Evolutionary conservation across 306 rosid genomes (phyloP).

Genomic region (Erythrophleum fordii): DNA sequence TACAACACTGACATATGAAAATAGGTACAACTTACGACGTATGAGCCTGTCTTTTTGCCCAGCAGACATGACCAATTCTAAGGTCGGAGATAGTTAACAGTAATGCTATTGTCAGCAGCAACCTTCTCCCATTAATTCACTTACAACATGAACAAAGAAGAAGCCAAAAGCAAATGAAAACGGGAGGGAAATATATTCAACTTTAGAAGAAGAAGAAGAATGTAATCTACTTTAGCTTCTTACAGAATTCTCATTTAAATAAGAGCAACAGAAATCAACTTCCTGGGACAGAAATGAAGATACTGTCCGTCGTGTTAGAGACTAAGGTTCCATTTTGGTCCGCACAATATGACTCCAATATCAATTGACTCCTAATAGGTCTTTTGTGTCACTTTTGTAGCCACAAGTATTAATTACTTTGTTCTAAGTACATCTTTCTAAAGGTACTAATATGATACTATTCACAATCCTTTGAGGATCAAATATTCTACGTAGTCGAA

Average conservation of each 20-base stretch:
- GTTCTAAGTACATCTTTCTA: background rate
- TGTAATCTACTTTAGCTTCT: constrained; percentile 11
- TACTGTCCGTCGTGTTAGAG: background rate
- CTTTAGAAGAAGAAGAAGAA: constrained; percentile 23
- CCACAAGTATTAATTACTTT: too few species aligned
- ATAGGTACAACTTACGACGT: constrained; percentile 19
- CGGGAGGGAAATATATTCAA: constrained; percentile 12
- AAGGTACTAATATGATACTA: too few species aligned
- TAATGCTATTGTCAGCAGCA: constrained; percentile 18
- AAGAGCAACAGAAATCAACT: background rate
- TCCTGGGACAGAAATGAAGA: constrained; percentile 7
- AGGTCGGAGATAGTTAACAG: background rate
- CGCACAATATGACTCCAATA: background rate
- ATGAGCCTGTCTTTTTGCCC: constrained; percentile 13
- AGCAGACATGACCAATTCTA: background rate
- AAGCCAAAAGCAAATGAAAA: background rate
- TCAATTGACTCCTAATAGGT: background rate
- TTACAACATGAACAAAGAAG: constrained; percentile 37
- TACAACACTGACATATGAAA: constrained; percentile 18
- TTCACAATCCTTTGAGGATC: background rate
- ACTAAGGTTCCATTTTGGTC: background rate
- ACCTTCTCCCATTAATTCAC: constrained; percentile 18
- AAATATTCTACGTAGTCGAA: background rate
- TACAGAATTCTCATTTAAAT: constrained; percentile 35
- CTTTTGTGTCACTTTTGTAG: background rate